Percentiles rank a stretch among this genome's conserved stretches.
phyloP scores from a whole-genome alignment of 1,284 basidiomycete species.

The Veloporphyrellus conicus region DNA sequence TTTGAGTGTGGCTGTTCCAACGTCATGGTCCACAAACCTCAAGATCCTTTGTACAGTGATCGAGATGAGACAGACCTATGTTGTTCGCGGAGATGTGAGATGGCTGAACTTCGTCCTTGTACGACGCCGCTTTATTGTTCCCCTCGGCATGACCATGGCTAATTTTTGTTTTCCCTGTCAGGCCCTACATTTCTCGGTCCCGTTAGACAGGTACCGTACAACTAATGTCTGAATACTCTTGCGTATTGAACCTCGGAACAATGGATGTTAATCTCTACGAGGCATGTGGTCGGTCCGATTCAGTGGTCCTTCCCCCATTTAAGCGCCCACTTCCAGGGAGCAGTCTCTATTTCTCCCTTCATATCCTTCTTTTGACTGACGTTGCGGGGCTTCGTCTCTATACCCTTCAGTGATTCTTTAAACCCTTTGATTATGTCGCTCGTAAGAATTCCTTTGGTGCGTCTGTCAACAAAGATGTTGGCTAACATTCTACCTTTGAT shows the following conservation, averaged over 20 bases:
- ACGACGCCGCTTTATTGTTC: slow-evolving; percentile 24
- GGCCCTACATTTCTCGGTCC: slow-evolving; percentile 11
- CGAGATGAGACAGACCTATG: slow-evolving; percentile 32
- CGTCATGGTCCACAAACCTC: background rate
- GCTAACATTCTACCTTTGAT: slow-evolving; percentile 4
- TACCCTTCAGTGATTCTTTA: slow-evolving; percentile 17
- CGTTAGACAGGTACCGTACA: slow-evolving; percentile 6
- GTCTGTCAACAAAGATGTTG: background rate
- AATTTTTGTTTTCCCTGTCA: slow-evolving; percentile 25
- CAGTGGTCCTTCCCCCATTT: slow-evolving; percentile 15
- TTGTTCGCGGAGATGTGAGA: slow-evolving; percentile 15
- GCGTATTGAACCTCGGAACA: slow-evolving; percentile 16
- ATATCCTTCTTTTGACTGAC: slow-evolving; percentile 22
- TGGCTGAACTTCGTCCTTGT: slow-evolving; percentile 4
- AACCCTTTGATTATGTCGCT: slow-evolving; percentile 21
- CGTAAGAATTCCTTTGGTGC: slow-evolving; percentile 14
- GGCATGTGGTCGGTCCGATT: slow-evolving; percentile 8
- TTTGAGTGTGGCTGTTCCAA: slow-evolving; percentile 18
- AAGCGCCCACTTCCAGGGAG: slow-evolving; percentile 13
- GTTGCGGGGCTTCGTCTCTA: slow-evolving; percentile 41
- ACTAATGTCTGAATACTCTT: slow-evolving; percentile 3
- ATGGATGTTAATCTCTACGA: slow-evolving; percentile 14
- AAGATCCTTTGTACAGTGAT: slow-evolving; percentile 21
- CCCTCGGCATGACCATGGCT: slow-evolving; percentile 1
- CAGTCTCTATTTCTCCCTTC: slow-evolving; percentile 7